Evolutionary conservation across 179 eudicot species (phyloP), one percentile per base, ranked within the genome.

Genomic region (Silene noctiflora): DNA sequence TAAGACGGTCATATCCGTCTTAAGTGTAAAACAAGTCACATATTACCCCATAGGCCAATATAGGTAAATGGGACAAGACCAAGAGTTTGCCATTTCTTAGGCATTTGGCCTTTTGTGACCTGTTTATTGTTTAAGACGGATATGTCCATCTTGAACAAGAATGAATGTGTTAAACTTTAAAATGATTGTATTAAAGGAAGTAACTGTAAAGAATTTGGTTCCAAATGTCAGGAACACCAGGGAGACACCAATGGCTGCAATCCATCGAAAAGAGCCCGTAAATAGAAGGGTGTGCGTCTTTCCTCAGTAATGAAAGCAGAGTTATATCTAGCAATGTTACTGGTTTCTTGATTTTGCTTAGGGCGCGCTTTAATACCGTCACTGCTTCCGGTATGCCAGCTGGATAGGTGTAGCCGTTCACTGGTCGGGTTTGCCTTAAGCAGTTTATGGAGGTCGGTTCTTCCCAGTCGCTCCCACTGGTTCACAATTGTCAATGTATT

Each of bases 181-280:
- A 39, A 77, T 16, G 25, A 19, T 59, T 44, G 20, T 48, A 35
- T 64, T 39, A 82, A 79, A 85, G 74, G 79, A 87, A 77, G 71
- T 81, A 73, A 68, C 80, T 83, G 79, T 91, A 89, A 74, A 93
- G 88, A 69, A 93, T 79, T 53, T 87, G 86, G 76, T 93, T 91
- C 98, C 97, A 93, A 56, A 88, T 83, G 77, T 93, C 98, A 17
- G 97, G 97, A 35, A 93, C 88, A 39, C 98, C 98, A 0, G 93
- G 84, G 0, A 93, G 82, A 73, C 98, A 91, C 98, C 98, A 93
- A 72, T 93, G 98, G 74, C 89, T 91, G 81, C 98, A 93, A 33
- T 93, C 98, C 85, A 85, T 84, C 33, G 83, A 83, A 0, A 67
- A 77, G 0, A 82, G 76, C 35, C 95, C 97, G 22, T 87, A 89